Conservation (phyloP, 2,329 filamentous ascomycete genomes). For the Fusarium protoensiforme region DNA sequence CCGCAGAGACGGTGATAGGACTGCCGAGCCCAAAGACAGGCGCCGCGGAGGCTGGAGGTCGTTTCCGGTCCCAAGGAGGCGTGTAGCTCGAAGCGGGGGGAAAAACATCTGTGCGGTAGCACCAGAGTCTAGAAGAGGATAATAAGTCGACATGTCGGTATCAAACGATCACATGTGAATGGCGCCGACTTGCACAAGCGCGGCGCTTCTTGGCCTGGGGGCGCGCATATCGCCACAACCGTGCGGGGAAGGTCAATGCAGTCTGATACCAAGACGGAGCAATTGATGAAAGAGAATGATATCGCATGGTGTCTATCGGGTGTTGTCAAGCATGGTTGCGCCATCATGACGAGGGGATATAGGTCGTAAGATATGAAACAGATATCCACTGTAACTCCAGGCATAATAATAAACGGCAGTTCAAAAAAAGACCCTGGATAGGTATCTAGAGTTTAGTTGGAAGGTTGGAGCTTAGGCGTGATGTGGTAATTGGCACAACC, state of each 20-base stretch:
- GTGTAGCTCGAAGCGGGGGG: neutral
- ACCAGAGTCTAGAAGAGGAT: neutral
- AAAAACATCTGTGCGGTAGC: neutral
- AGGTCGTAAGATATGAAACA: neutral
- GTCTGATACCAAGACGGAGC: neutral
- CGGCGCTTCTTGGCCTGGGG: neutral
- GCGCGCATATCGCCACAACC: slow-evolving; percentile 10
- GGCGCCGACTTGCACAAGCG: slow-evolving; percentile 22
- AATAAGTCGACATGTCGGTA: neutral
- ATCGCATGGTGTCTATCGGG: neutral
- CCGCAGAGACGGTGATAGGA: neutral
- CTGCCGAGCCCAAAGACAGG: neutral
- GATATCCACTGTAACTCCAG: neutral
- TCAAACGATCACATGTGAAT: slow-evolving; percentile 39
- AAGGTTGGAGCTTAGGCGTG: neutral
- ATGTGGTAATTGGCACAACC: neutral
- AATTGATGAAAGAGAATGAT: neutral
- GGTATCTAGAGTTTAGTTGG: neutral
- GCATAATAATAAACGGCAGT: neutral
- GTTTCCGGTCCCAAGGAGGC: neutral
- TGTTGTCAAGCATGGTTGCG: neutral
- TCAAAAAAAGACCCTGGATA: neutral
- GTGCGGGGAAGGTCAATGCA: slow-evolving; percentile 33
- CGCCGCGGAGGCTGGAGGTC: neutral
- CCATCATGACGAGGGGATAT: neutral